Evolutionary conservation across 2,329 filamentous ascomycete species (phyloP).

Genomic region (Nothophoma quercina): DNA sequence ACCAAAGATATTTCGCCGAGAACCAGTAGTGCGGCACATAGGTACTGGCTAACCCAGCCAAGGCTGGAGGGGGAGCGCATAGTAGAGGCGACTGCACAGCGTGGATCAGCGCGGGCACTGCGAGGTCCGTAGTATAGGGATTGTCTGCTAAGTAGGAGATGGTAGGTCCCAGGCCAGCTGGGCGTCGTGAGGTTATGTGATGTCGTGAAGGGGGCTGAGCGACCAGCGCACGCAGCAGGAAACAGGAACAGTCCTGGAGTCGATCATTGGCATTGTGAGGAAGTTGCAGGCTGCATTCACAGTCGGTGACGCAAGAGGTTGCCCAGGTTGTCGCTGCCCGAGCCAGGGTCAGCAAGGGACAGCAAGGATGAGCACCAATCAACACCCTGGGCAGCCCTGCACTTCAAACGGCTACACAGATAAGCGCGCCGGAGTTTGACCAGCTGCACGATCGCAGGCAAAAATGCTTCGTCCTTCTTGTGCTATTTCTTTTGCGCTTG

Average conservation of each 20-base stretch:
- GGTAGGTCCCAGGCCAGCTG: constrained; percentile 23
- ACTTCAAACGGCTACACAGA: constrained; percentile 6
- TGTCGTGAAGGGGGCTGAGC: constrained; percentile 18
- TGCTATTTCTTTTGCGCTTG: too few relatives aligned
- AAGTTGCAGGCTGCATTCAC: constrained; percentile 30
- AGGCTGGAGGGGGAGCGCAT: constrained; percentile 27
- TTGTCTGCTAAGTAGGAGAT: constrained; percentile 21
- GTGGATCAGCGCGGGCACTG: constrained; percentile 20
- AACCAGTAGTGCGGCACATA: constrained; percentile 35
- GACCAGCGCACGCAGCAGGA: constrained; percentile 16
- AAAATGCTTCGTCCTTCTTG: too few relatives aligned
- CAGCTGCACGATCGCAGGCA: background rate
- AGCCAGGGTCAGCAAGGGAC: constrained; percentile 19
- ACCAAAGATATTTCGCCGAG: constrained; percentile 31
- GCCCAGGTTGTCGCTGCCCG: constrained; percentile 24
- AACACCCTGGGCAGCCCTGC: background rate
- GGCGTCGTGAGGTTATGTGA: constrained; percentile 20
- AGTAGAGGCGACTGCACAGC: constrained; percentile 19
- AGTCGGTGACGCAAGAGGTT: constrained; percentile 33
- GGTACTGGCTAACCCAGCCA: constrained; percentile 21
- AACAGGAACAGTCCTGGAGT: constrained; percentile 29
- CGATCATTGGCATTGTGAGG: constrained; percentile 31
- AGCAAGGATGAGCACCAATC: constrained; percentile 30
- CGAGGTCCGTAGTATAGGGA: constrained; percentile 11
- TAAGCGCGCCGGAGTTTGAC: background rate